Evolutionary conservation across 2,329 filamentous ascomycete genomes (phyloP), one percentile per base, ranked within the genome.

Genomic region (Bipolaris sorokiniana): DNA sequence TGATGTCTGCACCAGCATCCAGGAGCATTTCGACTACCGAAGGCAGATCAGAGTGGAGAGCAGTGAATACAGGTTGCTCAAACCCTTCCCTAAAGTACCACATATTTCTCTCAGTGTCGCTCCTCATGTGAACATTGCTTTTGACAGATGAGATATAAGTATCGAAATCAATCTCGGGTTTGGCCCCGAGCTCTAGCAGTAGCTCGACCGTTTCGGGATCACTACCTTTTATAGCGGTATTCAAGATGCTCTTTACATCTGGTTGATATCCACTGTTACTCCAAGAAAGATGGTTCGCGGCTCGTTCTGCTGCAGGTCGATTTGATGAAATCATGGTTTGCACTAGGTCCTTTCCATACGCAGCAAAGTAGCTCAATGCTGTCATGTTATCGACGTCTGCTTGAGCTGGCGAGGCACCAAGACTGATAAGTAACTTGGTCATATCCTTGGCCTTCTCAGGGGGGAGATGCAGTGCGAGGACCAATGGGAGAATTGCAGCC

Each of bases 401-500:
- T 72, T 95, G 91, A 0, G 88, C 85, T 33, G 83, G 87, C 1
- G 88, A 89, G 1, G 90, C 90, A 1, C 91, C 91, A 1, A 92
- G 82, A 44, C 84, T 81, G 28, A 96, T 76, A 7, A 96, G 81
- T 0, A 85, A 81, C 45, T 82, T 78, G 0, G 84, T 81, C 84
- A 93, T 93, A 13, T 81, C 80, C 58, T 84, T 83, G 0, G 89
- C 88, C 65, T 88, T 83, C 1, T 88, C 83, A 0, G 81, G 64
- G 0, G 89, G 85, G 5, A 93, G 83, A 10, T 83, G 78, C 26
- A 91, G 76, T 1, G 89, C 85, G n/a, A 96, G 80, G 0, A 86
- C 83, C 7, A 94, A 77, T 0, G 88, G 89, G 47, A 95, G 79
- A 42, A 94, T 87, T 0, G 88, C 89, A 0, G 79, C 83, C 26